Evolutionary conservation across 192 early-diverging fungal genomes (phyloP), one percentile per base, ranked within the genome.

Genomic region (Diversispora epigaea): DNA sequence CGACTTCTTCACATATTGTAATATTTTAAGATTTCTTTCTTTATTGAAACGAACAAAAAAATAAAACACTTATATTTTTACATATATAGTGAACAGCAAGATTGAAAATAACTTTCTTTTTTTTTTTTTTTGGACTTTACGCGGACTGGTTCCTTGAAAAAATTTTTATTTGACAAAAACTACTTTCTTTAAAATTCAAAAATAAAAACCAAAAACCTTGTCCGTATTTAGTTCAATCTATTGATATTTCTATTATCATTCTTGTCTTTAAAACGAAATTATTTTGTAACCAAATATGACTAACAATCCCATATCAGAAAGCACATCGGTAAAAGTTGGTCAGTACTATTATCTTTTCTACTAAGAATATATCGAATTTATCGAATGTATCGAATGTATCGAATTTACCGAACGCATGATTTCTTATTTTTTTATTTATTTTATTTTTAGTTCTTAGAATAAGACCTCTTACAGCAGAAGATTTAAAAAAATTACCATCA

Each of bases 281-380:
- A 49, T 41, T 22, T 66, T 32, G 0, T 54, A 54, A n/a, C n/a
- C n/a, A 70, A 54, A 70, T 32, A 71, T 57, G 52, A 43, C 69
- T 9, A 41, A 54, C 12, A 43, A 15, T n/a, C n/a, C 69, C 39
- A 45, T 14, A 19, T 71, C 69, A 9, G 69, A 71, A 57, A 71
- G 56, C 8, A 71, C 69, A 43, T 32, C 69, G 6, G 69, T 71
- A 43, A 50, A 71, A 71, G 69, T 71, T n/a, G 68, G 68, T 69
- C 11, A 69, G 68, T 32, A 47, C 39, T 2, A 54, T 17, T 50
- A 15, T 50, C 7, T 49, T 14, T 14, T 19, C 40, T 17, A 17
- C 19, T 39, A 68, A n/a, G 17, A 50, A 68, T 10, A 10, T 67
- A 49, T 10, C 9, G 12, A 17, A 15, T 68, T 47, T 17, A n/a